Base-by-base conservation (phyloP, 2,329 filamentous ascomycete species). In the Colletotrichum sp. region DNA sequence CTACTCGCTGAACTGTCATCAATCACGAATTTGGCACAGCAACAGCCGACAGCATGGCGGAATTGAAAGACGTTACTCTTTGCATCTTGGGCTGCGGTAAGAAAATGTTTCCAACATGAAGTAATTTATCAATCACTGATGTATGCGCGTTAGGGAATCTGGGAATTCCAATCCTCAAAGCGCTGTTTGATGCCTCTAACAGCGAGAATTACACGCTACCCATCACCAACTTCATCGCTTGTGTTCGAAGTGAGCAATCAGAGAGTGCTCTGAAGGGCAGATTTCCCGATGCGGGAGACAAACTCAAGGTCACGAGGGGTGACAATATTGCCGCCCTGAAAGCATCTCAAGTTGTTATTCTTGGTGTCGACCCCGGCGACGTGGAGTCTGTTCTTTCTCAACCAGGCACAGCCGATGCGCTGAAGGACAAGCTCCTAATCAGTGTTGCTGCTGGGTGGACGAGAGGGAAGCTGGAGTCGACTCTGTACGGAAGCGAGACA, bases 391-490 rank as follows among this genome's bases (percentile, higher is more conserved):
- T 87, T 0, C 78, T 91, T 7, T 80, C 78, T 0, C 79, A 86
- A 55, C 79, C 83, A 0, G 85, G 84, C 0, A 78, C 90, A 3
- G 66, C 77, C 0, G 82, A 86, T 7, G 87, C 86, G 0, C 69
- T 90, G 1, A 78, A 55, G 21, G 44, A 52, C 30, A 91, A 90
- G 77, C 83, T 90, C 2, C 73, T 90, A 13, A 88, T 90, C 80
- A 90, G 88, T 77, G 85, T 91, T 1, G 86, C 85, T 1, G 89
- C 89, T 1, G 89, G 89, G 1, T 90, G 86, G 87, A 85, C 87
- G 1, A 82, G 84, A 39, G 78, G 82, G 21, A 82, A 83, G 64
- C 79, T 89, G 2, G 85, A 88, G 74, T 67, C 76, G 4, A 81
- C 81, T 6, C 79, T 88, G 0, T 84, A 86, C 13, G 81, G 82